These are phyloP conservation scores for Russula ochroleuca DNA, from an alignment of 768 basidiomycete species.

Conservation along the genomic window DNA sequence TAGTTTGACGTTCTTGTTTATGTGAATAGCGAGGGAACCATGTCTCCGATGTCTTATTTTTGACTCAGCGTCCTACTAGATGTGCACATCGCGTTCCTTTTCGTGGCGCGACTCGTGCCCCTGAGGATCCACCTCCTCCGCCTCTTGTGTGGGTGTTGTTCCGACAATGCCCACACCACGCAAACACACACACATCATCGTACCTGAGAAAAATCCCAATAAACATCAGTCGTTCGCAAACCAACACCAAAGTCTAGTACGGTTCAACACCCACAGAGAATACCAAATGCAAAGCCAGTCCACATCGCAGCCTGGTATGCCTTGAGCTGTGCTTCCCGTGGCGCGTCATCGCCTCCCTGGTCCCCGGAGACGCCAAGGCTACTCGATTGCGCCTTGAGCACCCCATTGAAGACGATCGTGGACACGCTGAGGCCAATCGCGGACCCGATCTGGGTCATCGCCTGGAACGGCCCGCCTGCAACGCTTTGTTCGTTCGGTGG, in stretches of 20 bases:
- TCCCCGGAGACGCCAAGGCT: slow-evolving; percentile 35
- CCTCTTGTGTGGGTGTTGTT: slow-evolving; percentile 18
- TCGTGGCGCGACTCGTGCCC: no score
- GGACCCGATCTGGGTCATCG: slow-evolving; percentile 72
- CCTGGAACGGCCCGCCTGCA: slow-evolving; percentile 72
- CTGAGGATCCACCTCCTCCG: no score
- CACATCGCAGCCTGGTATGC: slow-evolving; percentile 67
- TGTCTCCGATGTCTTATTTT: no score
- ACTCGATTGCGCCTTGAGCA: slow-evolving; percentile 37
- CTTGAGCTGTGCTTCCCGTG: slow-evolving; percentile 39
- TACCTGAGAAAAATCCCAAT: slow-evolving; percentile 7
- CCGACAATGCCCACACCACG: slow-evolving; percentile 43
- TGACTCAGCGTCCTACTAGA: no score
- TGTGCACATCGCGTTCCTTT: no score
- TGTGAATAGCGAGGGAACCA: no score
- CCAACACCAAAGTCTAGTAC: not conserved
- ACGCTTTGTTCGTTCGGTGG: slow-evolving; percentile 69
- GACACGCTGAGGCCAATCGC: slow-evolving; percentile 67
- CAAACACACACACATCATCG: slow-evolving; percentile 29
- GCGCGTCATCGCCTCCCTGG: slow-evolving; percentile 33
- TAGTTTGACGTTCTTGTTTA: no score
- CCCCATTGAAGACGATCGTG: slow-evolving; percentile 64
- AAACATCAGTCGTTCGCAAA: not conserved
- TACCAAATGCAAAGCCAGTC: slow-evolving; percentile 57
- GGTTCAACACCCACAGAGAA: slow-evolving; percentile 45